Evolutionary conservation across 176 grass and related monocot genomes (phyloP).

Genomic region (Themeda triandra): DNA sequence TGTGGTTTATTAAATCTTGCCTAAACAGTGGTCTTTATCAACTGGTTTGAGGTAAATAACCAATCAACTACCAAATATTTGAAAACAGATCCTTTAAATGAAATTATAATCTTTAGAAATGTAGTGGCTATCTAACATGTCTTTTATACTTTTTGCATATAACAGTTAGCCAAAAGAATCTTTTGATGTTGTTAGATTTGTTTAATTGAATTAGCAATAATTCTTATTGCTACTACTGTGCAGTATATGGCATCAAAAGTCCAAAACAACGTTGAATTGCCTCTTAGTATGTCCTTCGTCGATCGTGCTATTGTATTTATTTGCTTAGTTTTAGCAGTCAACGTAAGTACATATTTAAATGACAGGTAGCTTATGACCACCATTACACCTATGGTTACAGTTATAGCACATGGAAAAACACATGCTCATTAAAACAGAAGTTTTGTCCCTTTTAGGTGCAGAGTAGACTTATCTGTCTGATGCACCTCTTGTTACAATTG

Average conservation of each 20-base stretch:
- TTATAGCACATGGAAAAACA: background rate
- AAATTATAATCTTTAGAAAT: no score
- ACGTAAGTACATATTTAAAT: background rate
- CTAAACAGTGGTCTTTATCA: no score
- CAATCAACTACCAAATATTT: no score
- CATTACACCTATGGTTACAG: background rate
- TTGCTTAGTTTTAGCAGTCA: background rate
- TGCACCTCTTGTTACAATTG: slow-evolving; percentile 60
- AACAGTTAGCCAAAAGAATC: background rate
- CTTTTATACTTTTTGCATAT: background rate
- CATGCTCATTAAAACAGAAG: background rate
- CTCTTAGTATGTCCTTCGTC: background rate
- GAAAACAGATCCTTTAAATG: no score
- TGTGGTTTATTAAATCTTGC: background rate
- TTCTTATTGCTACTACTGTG: background rate
- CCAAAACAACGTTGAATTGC: background rate
- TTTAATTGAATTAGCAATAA: background rate
- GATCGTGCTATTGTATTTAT: background rate
- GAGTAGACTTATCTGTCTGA: slow-evolving; percentile 60
- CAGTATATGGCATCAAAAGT: no score
- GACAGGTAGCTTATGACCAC: background rate
- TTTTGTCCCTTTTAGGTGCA: background rate
- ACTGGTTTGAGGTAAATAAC: background rate
- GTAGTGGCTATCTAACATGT: background rate
- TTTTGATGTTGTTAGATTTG: background rate